Conservation (phyloP, 495 filamentous ascomycete genomes). For the Trypethelium eluteriae region DNA sequence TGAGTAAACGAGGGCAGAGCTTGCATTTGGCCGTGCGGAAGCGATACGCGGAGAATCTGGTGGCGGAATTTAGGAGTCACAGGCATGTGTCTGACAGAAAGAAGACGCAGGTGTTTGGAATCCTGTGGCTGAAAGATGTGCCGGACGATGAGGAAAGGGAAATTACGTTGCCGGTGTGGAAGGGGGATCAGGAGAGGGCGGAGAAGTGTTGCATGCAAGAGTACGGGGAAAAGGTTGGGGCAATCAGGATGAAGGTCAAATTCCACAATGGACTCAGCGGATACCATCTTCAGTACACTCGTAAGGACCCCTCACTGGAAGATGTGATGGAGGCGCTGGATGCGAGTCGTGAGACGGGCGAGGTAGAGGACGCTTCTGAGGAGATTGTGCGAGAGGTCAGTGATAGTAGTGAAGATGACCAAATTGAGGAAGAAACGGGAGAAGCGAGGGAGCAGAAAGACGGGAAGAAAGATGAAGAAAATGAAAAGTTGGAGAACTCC, state of each 20-base stretch:
- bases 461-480: slow-evolving; percentile 26
- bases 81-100: slow-evolving; percentile 40
- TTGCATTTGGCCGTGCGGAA: slow-evolving; percentile 51
- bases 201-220: slow-evolving; percentile 24
- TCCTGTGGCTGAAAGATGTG: slow-evolving; percentile 60
- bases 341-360: slow-evolving; percentile 45
- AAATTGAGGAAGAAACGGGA: slow-evolving; percentile 20
- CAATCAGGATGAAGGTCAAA: slow-evolving; percentile 46
- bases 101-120: slow-evolving; percentile 51
- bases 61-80: slow-evolving; percentile 53
- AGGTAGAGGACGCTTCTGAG: slow-evolving; percentile 10
- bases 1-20: slow-evolving; percentile 34
- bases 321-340: slow-evolving; percentile 58
- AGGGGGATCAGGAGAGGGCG: slow-evolving; percentile 33
- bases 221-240: slow-evolving; percentile 46
- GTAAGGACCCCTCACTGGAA: slow-evolving; percentile 43
- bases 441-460: slow-evolving; percentile 14
- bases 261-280: slow-evolving; percentile 53
- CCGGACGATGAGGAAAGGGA: slow-evolving; percentile 54
- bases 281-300: slow-evolving; percentile 47
- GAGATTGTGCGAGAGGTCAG: slow-evolving; percentile 18
- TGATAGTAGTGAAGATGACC: slow-evolving; percentile 24
- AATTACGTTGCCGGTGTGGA: slow-evolving; percentile 48
- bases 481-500: slow-evolving; percentile 20
- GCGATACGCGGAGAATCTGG: slow-evolving; percentile 50